Evolutionary conservation across 371 early-diverging fungal species (phyloP).

Genomic region (Parasitella parasitica): DNA sequence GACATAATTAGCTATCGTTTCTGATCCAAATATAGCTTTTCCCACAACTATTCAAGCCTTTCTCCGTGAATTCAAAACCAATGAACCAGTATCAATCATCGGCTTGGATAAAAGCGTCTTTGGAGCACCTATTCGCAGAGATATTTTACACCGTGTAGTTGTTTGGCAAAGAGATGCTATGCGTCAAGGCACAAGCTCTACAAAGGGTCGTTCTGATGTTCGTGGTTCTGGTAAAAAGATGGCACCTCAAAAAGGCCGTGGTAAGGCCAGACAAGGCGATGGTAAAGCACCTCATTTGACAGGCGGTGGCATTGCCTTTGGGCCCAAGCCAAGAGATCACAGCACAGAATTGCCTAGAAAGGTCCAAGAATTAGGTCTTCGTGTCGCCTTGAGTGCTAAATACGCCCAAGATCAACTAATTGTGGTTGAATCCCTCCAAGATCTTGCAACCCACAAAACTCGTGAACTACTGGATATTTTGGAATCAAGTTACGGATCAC

Average conservation of each 20-base stretch:
- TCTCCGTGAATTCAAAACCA: constrained; percentile 77
- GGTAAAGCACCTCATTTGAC: constrained; percentile 84
- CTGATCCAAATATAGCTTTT: constrained; percentile 1
- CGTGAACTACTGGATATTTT: constrained; percentile 56
- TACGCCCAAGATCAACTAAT: constrained; percentile 87
- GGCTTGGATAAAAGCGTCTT: constrained; percentile 79
- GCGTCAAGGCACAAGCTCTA: constrained; percentile 85
- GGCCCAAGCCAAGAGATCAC: constrained; percentile 85
- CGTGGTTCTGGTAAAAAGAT: constrained; percentile 79
- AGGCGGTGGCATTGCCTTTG: constrained; percentile 91
- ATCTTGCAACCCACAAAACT: constrained; percentile 57
- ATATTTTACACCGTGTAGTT: constrained; percentile 86
- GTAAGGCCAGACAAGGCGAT: constrained; percentile 88
- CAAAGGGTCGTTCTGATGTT: constrained; percentile 83
- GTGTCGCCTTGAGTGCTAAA: constrained; percentile 86
- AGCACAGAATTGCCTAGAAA: constrained; percentile 82
- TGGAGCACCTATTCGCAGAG: constrained; percentile 77
- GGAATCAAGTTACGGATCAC: constrained; percentile 48
- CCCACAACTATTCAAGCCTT: constrained; percentile 71
- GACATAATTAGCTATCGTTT: not conserved
- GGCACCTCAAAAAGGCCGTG: constrained; percentile 91
- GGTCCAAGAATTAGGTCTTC: constrained; percentile 81
- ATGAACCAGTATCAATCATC: constrained; percentile 72
- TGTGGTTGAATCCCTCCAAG: constrained; percentile 73
- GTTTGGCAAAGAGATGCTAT: constrained; percentile 80